These are phyloP conservation scores for Pseudogymnoascus sp. DNA, from an alignment of 2,329 filamentous ascomycete genomes.

Conservation along the genomic window DNA sequence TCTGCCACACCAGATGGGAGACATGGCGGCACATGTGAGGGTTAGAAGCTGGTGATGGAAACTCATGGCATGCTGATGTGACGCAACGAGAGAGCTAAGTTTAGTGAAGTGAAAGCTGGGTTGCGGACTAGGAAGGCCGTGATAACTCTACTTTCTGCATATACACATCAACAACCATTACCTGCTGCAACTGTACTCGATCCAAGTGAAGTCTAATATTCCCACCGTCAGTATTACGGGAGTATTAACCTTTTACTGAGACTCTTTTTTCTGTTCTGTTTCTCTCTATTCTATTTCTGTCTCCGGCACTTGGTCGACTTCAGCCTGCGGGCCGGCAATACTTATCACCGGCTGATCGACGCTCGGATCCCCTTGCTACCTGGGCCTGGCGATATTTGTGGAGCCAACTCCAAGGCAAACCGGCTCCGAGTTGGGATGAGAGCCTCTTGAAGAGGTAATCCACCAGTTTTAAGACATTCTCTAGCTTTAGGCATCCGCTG, in stretches of 20 bases:
- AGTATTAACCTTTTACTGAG: neutral
- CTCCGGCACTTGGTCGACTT: neutral
- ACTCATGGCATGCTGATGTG: slow-evolving; percentile 3
- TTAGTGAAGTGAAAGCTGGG: neutral
- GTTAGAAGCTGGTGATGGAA: neutral
- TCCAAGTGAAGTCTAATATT: neutral
- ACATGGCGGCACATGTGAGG: neutral
- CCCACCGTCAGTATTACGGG: neutral
- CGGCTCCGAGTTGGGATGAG: neutral
- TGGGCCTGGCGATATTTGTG: slow-evolving; percentile 6
- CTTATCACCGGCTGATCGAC: neutral
- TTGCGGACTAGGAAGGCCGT: neutral
- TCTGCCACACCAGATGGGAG: neutral
- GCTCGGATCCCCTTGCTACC: slow-evolving; percentile 4
- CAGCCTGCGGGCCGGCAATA: neutral
- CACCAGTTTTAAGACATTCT: neutral
- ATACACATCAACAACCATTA: neutral
- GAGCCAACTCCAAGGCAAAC: slow-evolving; percentile 2
- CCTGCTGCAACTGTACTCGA: neutral
- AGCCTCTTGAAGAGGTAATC: slow-evolving; percentile 5
- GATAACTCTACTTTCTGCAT: neutral
- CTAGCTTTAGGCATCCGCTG: slow-evolving; percentile 4
- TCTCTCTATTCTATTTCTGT: neutral
- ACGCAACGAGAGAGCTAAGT: slow-evolving; percentile 2
- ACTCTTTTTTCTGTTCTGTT: neutral